phyloP scores from a whole-genome alignment of 2,329 filamentous ascomycete genomes.

The Talaromyces sp. region DNA sequence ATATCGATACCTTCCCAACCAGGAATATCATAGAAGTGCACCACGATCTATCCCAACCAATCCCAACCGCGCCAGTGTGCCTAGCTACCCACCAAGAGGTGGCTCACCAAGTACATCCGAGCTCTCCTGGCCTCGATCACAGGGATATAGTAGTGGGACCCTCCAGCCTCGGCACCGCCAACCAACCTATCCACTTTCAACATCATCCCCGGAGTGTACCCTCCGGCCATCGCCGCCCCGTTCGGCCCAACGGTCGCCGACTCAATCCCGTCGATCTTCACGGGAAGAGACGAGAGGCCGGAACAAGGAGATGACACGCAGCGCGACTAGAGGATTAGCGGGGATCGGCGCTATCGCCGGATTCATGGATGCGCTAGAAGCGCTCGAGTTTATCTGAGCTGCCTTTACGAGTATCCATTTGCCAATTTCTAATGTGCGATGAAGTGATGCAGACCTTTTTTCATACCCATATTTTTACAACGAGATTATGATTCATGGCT shows the following conservation, averaged over 20 bases:
- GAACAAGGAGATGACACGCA: conserved; percentile 34
- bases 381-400: conserved; percentile 27
- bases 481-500: too few relatives aligned
- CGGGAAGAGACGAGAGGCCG: conserved; percentile 26
- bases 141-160: conserved; percentile 15
- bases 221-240: conserved; percentile 18
- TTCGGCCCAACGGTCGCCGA: conserved; percentile 20
- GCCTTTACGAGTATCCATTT: too few relatives aligned
- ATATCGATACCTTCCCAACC: conserved; percentile 11
- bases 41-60: conserved; percentile 20
- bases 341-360: conserved; percentile 43
- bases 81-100: conserved; percentile 13
- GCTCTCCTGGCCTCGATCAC: conserved; percentile 7
- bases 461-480: too few relatives aligned
- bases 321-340: conserved; percentile 38
- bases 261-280: conserved; percentile 16
- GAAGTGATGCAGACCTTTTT: too few relatives aligned
- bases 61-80: conserved; percentile 10
- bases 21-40: conserved; percentile 8
- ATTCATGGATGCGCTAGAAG: conserved; percentile 45
- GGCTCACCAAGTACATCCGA: conserved; percentile 21
- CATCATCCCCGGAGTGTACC: conserved; percentile 21
- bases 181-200: conserved; percentile 20
- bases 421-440: too few relatives aligned
- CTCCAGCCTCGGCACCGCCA: conserved; percentile 15